Evolutionary conservation across 2,329 filamentous ascomycete genomes (phyloP).

Genomic region (Pyrenophora seminiperda): DNA sequence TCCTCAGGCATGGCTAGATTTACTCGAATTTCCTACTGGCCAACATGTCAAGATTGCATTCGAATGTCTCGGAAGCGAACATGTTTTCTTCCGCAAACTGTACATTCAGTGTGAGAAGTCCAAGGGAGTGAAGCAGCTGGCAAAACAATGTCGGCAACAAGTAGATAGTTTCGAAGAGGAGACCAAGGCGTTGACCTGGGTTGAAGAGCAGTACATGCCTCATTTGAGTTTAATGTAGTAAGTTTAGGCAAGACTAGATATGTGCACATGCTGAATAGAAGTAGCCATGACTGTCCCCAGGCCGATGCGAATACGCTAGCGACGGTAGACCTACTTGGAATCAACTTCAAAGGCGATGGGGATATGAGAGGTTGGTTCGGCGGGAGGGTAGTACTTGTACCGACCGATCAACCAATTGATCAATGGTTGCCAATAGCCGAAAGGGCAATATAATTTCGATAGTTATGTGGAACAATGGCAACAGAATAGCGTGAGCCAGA

Average conservation of each 20-base stretch:
- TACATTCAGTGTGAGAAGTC: constrained; percentile 45
- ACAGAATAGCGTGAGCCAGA: too few species aligned
- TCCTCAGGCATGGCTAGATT: constrained; percentile 48
- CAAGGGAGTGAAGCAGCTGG: constrained; percentile 35
- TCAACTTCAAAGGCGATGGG: constrained; percentile 29
- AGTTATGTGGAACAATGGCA: too few species aligned
- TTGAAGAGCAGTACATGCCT: constrained; percentile 41
- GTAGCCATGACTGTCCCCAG: constrained; percentile 35
- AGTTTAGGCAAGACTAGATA: constrained; percentile 30
- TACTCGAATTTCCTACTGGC: constrained; percentile 29
- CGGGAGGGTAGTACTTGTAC: constrained; percentile 49
- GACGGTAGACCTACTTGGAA: constrained; percentile 31
- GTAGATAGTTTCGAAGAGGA: constrained; percentile 35
- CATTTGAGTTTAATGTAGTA: constrained; percentile 52
- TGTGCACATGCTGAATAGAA: neutral
- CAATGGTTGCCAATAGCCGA: constrained; percentile 47
- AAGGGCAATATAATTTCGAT: constrained; percentile 28
- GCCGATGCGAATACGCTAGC: constrained; percentile 28
- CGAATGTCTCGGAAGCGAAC: constrained; percentile 39
- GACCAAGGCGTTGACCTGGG: constrained; percentile 38
- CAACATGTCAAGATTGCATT: constrained; percentile 35
- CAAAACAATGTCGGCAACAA: constrained; percentile 30
- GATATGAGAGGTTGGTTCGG: constrained; percentile 41
- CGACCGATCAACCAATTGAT: constrained; percentile 45
- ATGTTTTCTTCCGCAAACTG: constrained; percentile 49